phyloP scores from a whole-genome alignment of 2,329 filamentous ascomycete species.

The Thielaviopsis populi region DNA sequence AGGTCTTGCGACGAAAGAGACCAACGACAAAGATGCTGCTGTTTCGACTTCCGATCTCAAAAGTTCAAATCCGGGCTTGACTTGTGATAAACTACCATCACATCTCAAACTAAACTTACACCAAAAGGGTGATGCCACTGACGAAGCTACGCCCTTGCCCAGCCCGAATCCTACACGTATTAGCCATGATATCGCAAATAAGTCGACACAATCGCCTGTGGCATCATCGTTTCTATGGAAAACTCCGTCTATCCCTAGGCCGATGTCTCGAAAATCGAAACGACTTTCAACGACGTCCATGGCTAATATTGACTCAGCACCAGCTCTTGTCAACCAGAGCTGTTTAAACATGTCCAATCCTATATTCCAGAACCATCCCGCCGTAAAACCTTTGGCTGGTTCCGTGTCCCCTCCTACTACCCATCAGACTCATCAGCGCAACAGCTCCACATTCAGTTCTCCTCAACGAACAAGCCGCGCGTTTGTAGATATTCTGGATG shows the following conservation, averaged over 20 bases:
- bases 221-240: not conserved
- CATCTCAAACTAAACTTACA: conserved; percentile 11
- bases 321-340: not conserved
- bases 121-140: not conserved
- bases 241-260: conserved; percentile 8
- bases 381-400: conserved; percentile 14
- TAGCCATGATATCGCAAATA: conserved; percentile 8
- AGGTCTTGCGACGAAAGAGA: conserved; percentile 13
- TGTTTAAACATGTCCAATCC: not conserved
- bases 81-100: not conserved
- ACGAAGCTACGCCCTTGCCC: not conserved
- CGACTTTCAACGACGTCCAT: conserved; percentile 6
- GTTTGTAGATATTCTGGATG: conserved; percentile 41
- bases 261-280: conserved; percentile 15
- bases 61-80: not conserved
- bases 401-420: conserved; percentile 4
- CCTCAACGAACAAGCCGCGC: conserved; percentile 10
- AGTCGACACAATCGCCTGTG: not conserved
- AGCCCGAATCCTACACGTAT: conserved; percentile 1
- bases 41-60: not conserved
- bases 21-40: not conserved
- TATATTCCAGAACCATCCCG: conserved; percentile 16
- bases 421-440: conserved; percentile 12
- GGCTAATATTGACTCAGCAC: conserved; percentile 4
- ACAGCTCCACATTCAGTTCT: conserved; percentile 13